Evolutionary conservation across 306 rosid species (phyloP), one percentile per base, ranked within the genome.

Genomic region (Cucurbita ficifolia): DNA sequence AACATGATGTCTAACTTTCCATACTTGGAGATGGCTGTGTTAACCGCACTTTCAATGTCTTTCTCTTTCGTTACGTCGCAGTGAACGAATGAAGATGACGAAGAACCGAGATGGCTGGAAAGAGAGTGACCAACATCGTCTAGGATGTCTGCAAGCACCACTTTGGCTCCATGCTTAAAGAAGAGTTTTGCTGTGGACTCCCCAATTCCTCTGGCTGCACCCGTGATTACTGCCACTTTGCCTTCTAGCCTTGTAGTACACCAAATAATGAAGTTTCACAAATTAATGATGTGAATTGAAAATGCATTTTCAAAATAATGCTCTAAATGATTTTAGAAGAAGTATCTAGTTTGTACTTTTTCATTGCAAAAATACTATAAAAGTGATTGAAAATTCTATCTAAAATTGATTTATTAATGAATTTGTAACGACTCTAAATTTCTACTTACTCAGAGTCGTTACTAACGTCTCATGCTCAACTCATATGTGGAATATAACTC

Each of bases 1-100:
- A 75, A 59, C 91, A 89, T 85, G 63, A 87, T 85, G 40, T 89
- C 96, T 0, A 86, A 83, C 76, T 79, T 81, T 7, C 89, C 96
- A 1, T 83, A 50, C 19, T 78, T 62, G 12, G 81, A 52, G 24
- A 81, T 51, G 2, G 84, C 76, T 0, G 48, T 33, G 50, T 85
- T 53, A 0, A 89, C 87, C 0, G 79, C 82, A 4, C 74, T 81
- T 76, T 79, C 78, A 0, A 89, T 54, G 0, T 89, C 83, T 0
- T 51, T 13, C 65, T 87, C 88, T 1, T 80, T 68, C 0, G 81
- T 82, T 8, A 87, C 86, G 2, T 89, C 84, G 17, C 89, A 89
- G 7, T 82, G 96, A 65, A 87, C 77, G 10, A 59, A 89, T 11
- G 75, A 13, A 7, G 68, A 39, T 14, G 22, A 54, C 21, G 35